phyloP scores from a whole-genome alignment of 2,329 filamentous ascomycete genomes.

The Dactylellina sp. region DNA sequence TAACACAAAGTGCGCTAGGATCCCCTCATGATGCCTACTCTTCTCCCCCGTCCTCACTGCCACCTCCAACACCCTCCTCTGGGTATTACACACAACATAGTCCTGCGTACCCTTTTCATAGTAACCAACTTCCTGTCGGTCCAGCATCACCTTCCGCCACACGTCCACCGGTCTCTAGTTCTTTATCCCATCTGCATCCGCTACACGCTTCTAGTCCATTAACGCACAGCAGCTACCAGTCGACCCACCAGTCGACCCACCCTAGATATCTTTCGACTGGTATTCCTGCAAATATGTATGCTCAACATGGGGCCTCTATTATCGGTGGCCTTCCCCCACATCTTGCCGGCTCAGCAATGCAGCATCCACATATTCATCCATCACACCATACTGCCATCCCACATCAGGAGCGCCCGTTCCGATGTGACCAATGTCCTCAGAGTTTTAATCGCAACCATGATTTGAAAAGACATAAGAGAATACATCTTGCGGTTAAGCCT shows the following conservation, averaged over 20 bases:
- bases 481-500: slow-evolving; percentile 94
- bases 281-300: slow-evolving; percentile 44
- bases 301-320: slow-evolving; percentile 50
- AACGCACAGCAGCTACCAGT: slow-evolving; percentile 32
- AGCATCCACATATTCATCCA: slow-evolving; percentile 48
- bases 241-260: slow-evolving; percentile 40
- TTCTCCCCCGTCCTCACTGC: slow-evolving; percentile 46
- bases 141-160: slow-evolving; percentile 35
- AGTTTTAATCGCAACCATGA: slow-evolving; percentile 98
- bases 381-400: slow-evolving; percentile 64
- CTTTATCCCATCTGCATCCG: slow-evolving; percentile 42
- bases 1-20: slow-evolving; percentile 27
- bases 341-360: slow-evolving; percentile 34
- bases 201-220: slow-evolving; percentile 42
- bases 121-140: slow-evolving; percentile 37
- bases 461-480: slow-evolving; percentile 92
- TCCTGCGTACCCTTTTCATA: slow-evolving; percentile 41
- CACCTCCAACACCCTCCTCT: slow-evolving; percentile 50
- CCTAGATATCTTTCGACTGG: slow-evolving; percentile 39
- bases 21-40: slow-evolving; percentile 53
- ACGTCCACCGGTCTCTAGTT: slow-evolving; percentile 18
- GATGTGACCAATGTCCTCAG: slow-evolving; percentile 90
- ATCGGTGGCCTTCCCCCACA: slow-evolving; percentile 55
- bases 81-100: slow-evolving; percentile 50
- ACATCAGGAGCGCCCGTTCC: slow-evolving; percentile 86